Evolutionary conservation across 768 basidiomycete species (phyloP), one percentile per base, ranked within the genome.

Genomic region (Agrocybe praecox): DNA sequence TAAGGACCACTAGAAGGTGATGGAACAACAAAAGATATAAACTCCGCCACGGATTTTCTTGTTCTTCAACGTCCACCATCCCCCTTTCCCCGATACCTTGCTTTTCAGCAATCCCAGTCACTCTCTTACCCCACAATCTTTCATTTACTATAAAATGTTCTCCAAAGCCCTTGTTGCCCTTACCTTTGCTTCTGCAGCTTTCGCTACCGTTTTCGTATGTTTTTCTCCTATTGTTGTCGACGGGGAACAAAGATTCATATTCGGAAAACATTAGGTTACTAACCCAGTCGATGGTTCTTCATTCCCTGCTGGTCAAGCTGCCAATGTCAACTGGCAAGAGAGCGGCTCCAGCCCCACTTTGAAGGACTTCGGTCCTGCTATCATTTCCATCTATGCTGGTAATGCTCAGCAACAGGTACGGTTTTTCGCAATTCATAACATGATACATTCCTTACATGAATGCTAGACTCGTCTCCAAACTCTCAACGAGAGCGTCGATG

Each of bases 361-460:
- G 46, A 52, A 69, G 12, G 54, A 75, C 4, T 88, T 87, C 34
- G 88, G 89, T 6, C 60, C 65, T 26, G 69, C 79, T 10, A 74
- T 68, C 44, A 72, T 90, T 40, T 81, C 78, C 33, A 79, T 93
- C 71, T 91, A 84, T 61, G 79, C 72, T 51, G 90, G 90, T 43
- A 89, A 82, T 66, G 71, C 78, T 26, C 69, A 66, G 11, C 74
- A 83, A 62, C 90, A 92, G 82, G 89, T 88, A 45, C 17, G 71
- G 58, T 24, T 23, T 34, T 51, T 22, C 7, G 32, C 40, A 23
- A 18, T 10, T 21, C 26, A 0, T 18, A 8, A 40, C 43, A 51
- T 7, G 17, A 47, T n/a, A 9, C 0, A n/a, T 55, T 18, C 21
- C n/a, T 32, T 24, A 56, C 26, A 46, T 47, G 18, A 29, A 17